Percentiles rank a stretch among this genome's conserved stretches.
phyloP scores from a whole-genome alignment of 768 basidiomycete species.

The Boletales sp. region DNA sequence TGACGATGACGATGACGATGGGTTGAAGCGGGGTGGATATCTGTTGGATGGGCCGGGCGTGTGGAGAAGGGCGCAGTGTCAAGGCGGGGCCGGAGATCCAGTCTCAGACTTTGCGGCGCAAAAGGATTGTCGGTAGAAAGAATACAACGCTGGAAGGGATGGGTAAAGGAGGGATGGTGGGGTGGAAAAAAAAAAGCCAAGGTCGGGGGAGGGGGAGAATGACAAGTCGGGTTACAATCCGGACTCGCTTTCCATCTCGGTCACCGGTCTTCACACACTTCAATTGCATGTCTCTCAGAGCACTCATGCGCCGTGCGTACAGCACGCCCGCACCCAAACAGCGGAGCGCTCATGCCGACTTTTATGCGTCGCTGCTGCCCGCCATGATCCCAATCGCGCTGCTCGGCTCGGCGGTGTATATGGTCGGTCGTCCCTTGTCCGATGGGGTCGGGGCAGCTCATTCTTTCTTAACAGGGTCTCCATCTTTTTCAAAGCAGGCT shows the following conservation, averaged over 20 bases:
- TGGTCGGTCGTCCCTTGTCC: conserved; percentile 41
- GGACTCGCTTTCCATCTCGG: conserved; percentile 9
- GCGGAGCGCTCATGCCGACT: conserved; percentile 52
- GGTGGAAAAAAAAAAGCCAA: neutral
- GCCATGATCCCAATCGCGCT: conserved; percentile 77
- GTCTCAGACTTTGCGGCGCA: neutral
- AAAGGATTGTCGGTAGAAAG: neutral
- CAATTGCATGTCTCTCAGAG: neutral
- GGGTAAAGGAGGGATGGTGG: neutral
- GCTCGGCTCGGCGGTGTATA: conserved; percentile 75
- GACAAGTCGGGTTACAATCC: neutral
- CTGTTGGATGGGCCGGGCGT: too few species aligned
- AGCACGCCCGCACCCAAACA: conserved; percentile 8
- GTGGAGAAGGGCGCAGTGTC: too few species aligned
- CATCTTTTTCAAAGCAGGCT: conserved; percentile 60
- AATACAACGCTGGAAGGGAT: neutral
- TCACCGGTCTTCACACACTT: conserved; percentile 7
- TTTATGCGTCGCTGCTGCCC: conserved; percentile 69
- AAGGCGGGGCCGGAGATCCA: neutral
- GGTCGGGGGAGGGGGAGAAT: neutral
- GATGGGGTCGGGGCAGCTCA: conserved; percentile 12
- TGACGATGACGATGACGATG: too few species aligned
- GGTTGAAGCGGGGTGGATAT: too few species aligned
- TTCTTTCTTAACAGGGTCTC: conserved; percentile 46
- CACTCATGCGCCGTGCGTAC: conserved; percentile 1